These are phyloP conservation scores for Penicillium italicum DNA, from an alignment of 2,329 filamentous ascomycete genomes.

Conservation along the genomic window DNA sequence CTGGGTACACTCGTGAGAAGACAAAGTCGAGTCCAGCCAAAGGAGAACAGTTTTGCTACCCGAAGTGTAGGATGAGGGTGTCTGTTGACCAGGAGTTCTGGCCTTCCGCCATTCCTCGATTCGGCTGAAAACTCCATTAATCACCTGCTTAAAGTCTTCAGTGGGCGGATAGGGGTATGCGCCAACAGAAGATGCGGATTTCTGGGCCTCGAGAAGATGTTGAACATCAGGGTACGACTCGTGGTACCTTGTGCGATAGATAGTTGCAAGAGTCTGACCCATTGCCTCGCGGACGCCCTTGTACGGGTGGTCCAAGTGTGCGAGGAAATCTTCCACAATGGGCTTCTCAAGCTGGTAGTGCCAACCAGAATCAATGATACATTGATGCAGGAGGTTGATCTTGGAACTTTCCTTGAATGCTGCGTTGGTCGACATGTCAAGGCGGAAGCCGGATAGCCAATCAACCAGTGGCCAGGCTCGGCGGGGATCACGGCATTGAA, in stretches of 20 bases:
- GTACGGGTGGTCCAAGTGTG: conserved; percentile 93
- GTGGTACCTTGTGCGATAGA: conserved; percentile 88
- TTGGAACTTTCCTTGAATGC: conserved; percentile 99
- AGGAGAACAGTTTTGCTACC: conserved; percentile 93
- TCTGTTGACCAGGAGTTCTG: conserved; percentile 81
- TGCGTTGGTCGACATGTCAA: conserved; percentile 93
- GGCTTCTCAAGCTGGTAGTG: conserved; percentile 90
- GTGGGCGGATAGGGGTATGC: conserved; percentile 76
- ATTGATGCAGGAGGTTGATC: conserved; percentile 83
- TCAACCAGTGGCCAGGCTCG: conserved; percentile 82
- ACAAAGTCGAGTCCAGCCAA: conserved; percentile 89
- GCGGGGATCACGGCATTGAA: conserved; percentile 86
- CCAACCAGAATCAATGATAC: conserved; percentile 86
- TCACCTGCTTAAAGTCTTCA: conserved; percentile 67
- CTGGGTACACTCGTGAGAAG: conserved; percentile 87
- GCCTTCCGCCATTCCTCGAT: conserved; percentile 86
- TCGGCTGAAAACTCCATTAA: conserved; percentile 71
- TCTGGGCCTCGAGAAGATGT: conserved; percentile 73
- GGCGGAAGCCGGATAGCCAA: conserved; percentile 74
- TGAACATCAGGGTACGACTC: conserved; percentile 84
- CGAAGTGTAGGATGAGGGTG: conserved; percentile 88
- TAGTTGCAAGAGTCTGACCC: conserved; percentile 79
- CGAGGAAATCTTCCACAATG: conserved; percentile 82
- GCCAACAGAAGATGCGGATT: conserved; percentile 74
- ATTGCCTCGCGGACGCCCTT: conserved; percentile 96